Base-by-base conservation (phyloP, 164 flowering plant genomes). In the Nymphaea colorata region DNA sequence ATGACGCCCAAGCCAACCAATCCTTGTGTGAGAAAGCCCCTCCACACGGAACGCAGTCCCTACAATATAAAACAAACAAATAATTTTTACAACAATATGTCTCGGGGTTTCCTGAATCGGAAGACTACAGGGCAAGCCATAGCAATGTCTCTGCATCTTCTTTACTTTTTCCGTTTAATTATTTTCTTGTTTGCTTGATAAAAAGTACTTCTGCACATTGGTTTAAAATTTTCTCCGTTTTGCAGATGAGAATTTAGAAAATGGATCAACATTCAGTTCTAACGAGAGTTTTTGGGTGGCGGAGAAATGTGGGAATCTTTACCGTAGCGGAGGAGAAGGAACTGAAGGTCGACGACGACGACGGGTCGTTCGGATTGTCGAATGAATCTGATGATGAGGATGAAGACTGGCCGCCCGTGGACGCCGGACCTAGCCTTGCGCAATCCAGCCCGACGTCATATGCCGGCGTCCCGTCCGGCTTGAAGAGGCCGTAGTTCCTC, bases 401-500 rank as follows among this genome's bases (percentile, higher is more conserved):
- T 10, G 57, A 15, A 51, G 57, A 51, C 3, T 51, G 57, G 14
- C 14, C 57, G 8, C 12, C 8, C 8, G 57, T 8, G 14, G 57
- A 51, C 57, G 57, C 3, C 57, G 57, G 57, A 4, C 57, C 57
- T 15, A 51, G 15, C 57, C 14, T 51, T 15, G 57, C 63, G n/a
- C 66, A 43, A n/a, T 43, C 47, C 66, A 61, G 2, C n/a, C 78
- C 81, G 11, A 87, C 80, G 6, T 71, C 57, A 61, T 87, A 82
- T 14, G 73, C 82, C 41, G 82, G 82, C 41, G 80, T 75, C 10
- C 80, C 80, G 60, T 82, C 83, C 7, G 85, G 82, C 76, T 79
- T 77, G 59, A 80, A 82, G 51, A 82, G 72, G 4, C 85, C 85
- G 68, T 75, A 80, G 44, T 82, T 82, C 67, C 80, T 73, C 80